These are phyloP conservation scores for Brassica hybrid DNA, from an alignment of 441 rosid species.

Conservation along the genomic window DNA sequence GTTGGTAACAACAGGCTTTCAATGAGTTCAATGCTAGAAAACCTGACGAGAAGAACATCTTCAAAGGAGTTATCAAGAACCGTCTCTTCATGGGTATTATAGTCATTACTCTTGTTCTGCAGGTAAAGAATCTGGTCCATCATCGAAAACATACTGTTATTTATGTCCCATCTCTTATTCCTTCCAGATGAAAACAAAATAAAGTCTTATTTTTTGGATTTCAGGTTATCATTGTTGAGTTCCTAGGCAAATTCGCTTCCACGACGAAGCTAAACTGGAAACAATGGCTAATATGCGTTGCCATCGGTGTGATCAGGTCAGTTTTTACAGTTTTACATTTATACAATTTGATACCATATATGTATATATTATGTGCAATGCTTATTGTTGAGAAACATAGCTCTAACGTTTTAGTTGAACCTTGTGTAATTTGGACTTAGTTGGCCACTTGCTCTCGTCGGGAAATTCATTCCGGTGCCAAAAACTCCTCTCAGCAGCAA, in stretches of 20 bases:
- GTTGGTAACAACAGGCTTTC: constrained; percentile 66
- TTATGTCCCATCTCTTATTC: background rate
- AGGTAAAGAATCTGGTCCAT: constrained; percentile 52
- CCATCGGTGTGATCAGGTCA: no score
- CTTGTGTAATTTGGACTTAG: constrained; percentile 46
- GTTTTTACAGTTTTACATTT: no score
- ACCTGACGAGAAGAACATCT: constrained; percentile 84
- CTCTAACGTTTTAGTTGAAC: constrained; percentile 4
- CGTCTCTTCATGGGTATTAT: constrained; percentile 80
- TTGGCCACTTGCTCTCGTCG: constrained; percentile 88
- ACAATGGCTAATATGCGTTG: no score
- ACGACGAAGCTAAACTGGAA: no score
- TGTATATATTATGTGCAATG: background rate
- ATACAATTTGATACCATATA: background rate
- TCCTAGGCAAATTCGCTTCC: no score
- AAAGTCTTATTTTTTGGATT: no score
- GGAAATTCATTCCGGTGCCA: constrained; percentile 80
- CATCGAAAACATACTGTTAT: background rate
- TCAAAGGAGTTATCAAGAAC: constrained; percentile 71
- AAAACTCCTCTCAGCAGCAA: constrained; percentile 52
- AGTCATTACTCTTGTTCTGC: constrained; percentile 69
- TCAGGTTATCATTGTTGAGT: no score
- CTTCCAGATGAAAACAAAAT: background rate
- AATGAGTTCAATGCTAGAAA: constrained; percentile 95
- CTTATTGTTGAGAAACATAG: constrained; percentile 9